These are phyloP conservation scores for Decorospora gaudefroyi DNA, from an alignment of 2,329 filamentous ascomycete genomes.

Conservation along the genomic window DNA sequence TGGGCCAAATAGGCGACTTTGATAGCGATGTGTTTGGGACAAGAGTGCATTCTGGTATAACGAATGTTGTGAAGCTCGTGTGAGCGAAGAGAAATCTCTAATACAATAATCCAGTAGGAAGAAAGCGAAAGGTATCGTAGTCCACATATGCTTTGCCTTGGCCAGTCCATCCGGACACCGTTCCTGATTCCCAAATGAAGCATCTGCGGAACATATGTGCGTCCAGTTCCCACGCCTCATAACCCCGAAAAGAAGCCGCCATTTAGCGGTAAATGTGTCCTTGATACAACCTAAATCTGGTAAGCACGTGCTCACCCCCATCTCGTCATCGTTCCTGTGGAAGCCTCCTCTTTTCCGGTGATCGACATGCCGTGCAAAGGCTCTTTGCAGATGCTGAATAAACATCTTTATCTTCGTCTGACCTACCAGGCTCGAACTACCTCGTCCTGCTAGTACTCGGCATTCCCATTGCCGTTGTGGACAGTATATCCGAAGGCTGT, in stretches of 20 bases:
- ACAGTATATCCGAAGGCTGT: conserved; percentile 51
- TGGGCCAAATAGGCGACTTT: not conserved
- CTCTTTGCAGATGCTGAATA: conserved; percentile 1
- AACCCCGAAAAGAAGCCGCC: conserved; percentile 6
- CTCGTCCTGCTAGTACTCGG: conserved; percentile 43
- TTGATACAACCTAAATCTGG: conserved; percentile 29
- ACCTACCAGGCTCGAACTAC: too few relatives aligned
- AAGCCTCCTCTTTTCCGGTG: conserved; percentile 18
- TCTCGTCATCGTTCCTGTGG: conserved; percentile 4
- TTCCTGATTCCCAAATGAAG: conserved; percentile 2
- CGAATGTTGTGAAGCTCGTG: conserved; percentile 21
- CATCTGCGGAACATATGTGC: conserved; percentile 1
- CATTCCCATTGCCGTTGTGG: conserved; percentile 49
- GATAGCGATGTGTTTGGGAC: not conserved
- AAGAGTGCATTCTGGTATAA: conserved; percentile 6
- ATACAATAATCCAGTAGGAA: conserved; percentile 22
- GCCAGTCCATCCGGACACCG: conserved; percentile 3
- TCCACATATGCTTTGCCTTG: conserved; percentile 13
- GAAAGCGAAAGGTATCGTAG: conserved; percentile 17
- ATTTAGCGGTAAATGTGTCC: conserved; percentile 6
- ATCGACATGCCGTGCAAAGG: conserved; percentile 21
- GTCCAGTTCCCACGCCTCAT: conserved; percentile 3
- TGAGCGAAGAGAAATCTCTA: conserved; percentile 31
- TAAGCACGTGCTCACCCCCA: not conserved
- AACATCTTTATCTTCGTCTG: conserved; percentile 8